Conservation (phyloP, 1,284 basidiomycete species). For the Agroathelia rolfsii region DNA sequence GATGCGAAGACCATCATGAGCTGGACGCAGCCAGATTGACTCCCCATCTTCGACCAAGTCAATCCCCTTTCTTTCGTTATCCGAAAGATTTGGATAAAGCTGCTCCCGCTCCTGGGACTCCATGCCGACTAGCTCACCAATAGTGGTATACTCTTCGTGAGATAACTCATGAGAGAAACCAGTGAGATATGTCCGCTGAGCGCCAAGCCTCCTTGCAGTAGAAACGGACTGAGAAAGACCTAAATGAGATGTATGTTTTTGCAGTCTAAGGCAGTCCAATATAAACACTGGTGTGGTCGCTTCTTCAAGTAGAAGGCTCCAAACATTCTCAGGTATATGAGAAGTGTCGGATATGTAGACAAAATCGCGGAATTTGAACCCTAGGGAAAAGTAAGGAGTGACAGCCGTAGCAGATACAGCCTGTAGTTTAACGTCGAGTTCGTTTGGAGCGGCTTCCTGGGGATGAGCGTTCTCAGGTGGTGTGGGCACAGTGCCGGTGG, state of each 20-base stretch:
- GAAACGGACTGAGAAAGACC: constrained; percentile 51
- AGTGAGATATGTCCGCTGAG: constrained; percentile 54
- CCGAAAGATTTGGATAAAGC: constrained; percentile 26
- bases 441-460: constrained; percentile 9
- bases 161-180: constrained; percentile 63
- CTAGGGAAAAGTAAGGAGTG: constrained; percentile 59
- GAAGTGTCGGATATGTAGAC: constrained; percentile 73
- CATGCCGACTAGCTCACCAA: constrained; percentile 42
- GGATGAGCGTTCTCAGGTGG: constrained; percentile 11
- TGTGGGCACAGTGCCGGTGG: no score
- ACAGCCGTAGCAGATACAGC: constrained; percentile 22
- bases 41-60: constrained; percentile 35
- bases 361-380: constrained; percentile 62
- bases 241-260: constrained; percentile 60
- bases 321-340: constrained; percentile 58
- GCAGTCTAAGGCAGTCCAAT: constrained; percentile 60
- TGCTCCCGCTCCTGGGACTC: constrained; percentile 17
- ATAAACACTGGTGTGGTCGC: constrained; percentile 41
- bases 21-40: constrained; percentile 52
- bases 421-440: constrained; percentile 7
- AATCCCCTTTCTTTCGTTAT: constrained; percentile 32
- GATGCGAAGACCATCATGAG: constrained; percentile 59
- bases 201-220: constrained; percentile 42
- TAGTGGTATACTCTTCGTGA: constrained; percentile 57
- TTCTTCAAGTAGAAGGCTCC: constrained; percentile 35